A percentile compares a stretch with the other conserved stretches of the same genome.
Evolutionary conservation across 495 filamentous ascomycete species (phyloP).

Genomic region (Lichenothelia convexa): DNA sequence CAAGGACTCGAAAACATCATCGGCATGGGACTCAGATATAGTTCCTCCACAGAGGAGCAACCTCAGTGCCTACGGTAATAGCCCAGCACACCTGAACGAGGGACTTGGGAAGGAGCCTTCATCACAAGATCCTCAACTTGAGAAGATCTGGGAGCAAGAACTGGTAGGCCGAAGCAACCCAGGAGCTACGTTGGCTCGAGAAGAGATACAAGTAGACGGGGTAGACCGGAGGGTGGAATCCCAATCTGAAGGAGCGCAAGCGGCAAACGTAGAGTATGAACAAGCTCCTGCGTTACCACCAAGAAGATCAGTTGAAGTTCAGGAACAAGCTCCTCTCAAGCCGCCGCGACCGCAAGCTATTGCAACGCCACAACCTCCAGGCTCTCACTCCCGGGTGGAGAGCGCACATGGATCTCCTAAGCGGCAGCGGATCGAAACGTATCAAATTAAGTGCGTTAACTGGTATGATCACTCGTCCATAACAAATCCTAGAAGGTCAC

Average conservation of each 20-base stretch:
- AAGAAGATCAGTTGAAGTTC: slow-evolving; percentile 5
- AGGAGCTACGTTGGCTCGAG: too few species aligned
- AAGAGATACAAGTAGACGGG: slow-evolving; percentile 11
- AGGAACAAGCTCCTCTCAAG: slow-evolving; percentile 1
- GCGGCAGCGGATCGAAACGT: slow-evolving; percentile 40
- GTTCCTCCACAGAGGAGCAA: slow-evolving; percentile 4
- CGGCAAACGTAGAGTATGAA: slow-evolving; percentile 2
- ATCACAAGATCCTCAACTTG: too few species aligned
- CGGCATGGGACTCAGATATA: slow-evolving; percentile 7
- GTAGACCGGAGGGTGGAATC: slow-evolving; percentile 8
- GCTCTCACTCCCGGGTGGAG: slow-evolving; percentile 6
- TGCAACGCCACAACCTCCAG: background rate
- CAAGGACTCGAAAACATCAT: slow-evolving; percentile 9
- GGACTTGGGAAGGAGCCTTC: too few species aligned
- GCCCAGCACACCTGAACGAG: slow-evolving; percentile 4
- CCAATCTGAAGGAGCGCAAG: slow-evolving; percentile 8
- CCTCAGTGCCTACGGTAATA: background rate
- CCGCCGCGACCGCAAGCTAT: slow-evolving; percentile 10
- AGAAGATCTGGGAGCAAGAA: slow-evolving; percentile 12
- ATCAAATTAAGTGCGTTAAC: slow-evolving; percentile 50
- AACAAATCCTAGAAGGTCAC: slow-evolving; percentile 31
- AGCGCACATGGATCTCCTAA: slow-evolving; percentile 16
- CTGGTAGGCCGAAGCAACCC: too few species aligned
- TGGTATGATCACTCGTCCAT: slow-evolving; percentile 31
- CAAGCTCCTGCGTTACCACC: background rate